phyloP scores from a whole-genome alignment of 805 yeast genomes.

The Myxozyma geophila region DNA sequence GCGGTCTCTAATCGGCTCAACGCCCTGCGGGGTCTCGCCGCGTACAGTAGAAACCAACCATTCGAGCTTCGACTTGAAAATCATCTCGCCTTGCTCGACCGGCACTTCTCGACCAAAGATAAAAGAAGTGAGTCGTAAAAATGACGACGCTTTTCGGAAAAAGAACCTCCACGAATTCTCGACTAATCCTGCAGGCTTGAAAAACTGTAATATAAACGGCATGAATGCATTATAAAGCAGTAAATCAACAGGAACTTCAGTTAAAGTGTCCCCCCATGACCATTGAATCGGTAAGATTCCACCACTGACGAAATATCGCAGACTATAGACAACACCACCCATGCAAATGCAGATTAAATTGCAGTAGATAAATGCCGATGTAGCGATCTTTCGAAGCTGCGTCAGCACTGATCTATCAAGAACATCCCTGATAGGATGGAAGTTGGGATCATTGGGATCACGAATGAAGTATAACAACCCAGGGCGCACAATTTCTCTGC shows the following conservation, averaged over 20 bases:
- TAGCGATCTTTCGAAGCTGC: conserved; percentile 71
- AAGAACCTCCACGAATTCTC: conserved; percentile 37
- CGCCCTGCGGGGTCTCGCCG: neutral
- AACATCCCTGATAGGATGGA: conserved; percentile 84
- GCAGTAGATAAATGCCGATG: conserved; percentile 77
- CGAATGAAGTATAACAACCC: conserved; percentile 92
- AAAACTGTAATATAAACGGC: conserved; percentile 23
- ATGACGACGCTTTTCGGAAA: conserved; percentile 43
- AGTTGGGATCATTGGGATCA: conserved; percentile 92
- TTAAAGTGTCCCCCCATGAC: conserved; percentile 24
- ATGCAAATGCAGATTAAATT: conserved; percentile 74
- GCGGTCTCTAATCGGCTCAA: conserved; percentile 8
- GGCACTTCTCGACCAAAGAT: conserved; percentile 65
- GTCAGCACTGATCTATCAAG: conserved; percentile 71
- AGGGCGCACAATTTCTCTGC: conserved; percentile 74
- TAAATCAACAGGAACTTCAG: conserved; percentile 31
- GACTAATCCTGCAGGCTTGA: conserved; percentile 29
- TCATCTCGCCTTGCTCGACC: conserved; percentile 70
- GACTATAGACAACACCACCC: conserved; percentile 62
- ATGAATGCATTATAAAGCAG: conserved; percentile 25
- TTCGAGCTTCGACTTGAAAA: conserved; percentile 57
- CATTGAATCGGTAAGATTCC: conserved; percentile 38
- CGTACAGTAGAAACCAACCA: neutral
- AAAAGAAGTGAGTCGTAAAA: conserved; percentile 79
- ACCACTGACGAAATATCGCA: conserved; percentile 44